Evolutionary conservation across 1,284 basidiomycete species (phyloP).

Genomic region (Trichosporon sp.): DNA sequence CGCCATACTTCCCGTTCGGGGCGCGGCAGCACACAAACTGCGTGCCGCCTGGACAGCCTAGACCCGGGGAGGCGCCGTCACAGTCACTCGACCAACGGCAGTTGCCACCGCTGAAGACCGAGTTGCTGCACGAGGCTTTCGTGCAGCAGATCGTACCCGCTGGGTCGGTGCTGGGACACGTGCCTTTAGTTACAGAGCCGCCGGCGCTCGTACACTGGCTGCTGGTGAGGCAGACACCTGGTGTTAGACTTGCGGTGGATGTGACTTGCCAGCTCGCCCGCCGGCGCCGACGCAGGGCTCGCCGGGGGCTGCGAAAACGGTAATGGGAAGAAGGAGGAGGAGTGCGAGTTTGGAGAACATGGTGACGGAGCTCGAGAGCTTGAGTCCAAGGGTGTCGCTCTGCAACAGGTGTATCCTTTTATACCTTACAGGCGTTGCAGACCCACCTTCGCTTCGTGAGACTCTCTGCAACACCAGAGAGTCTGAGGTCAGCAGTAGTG

Average conservation of each 20-base stretch:
- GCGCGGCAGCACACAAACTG: slow-evolving; percentile 1
- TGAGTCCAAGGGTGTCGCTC: neutral
- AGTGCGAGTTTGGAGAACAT: neutral
- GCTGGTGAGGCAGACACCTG: neutral
- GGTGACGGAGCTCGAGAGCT: neutral
- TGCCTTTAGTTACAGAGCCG: neutral
- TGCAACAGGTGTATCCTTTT: neutral
- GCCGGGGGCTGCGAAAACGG: neutral
- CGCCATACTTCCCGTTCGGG: neutral
- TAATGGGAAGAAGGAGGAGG: neutral
- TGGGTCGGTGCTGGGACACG: neutral
- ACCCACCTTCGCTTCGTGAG: neutral
- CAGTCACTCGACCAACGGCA: slow-evolving; percentile 3
- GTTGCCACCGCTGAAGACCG: neutral
- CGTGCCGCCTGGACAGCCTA: neutral
- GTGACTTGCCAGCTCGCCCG: neutral
- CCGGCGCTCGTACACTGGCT: neutral
- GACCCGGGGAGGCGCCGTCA: neutral
- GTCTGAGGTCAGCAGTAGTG: too few species aligned
- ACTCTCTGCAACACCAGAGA: neutral
- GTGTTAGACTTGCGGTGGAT: neutral
- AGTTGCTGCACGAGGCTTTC: neutral
- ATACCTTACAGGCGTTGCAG: neutral
- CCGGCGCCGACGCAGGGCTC: neutral
- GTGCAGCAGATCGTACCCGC: neutral